Percentiles rank a stretch among this genome's conserved stretches.
These are phyloP conservation scores for Jamesozyma hellenica DNA, from an alignment of 805 yeast species.

Conservation along the genomic window DNA sequence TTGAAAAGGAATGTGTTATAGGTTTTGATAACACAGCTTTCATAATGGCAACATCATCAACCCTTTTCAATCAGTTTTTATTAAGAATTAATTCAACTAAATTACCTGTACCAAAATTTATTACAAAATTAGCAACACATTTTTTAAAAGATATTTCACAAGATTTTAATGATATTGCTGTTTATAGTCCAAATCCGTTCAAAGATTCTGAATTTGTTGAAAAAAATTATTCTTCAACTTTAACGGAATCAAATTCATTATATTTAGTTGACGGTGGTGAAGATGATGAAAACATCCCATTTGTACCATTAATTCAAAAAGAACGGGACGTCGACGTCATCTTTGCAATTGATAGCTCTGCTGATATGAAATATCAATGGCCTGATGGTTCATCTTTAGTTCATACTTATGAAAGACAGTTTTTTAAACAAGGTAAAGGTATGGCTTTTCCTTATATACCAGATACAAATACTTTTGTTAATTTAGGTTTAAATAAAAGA, in stretches of 20 bases:
- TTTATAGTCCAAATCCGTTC: constrained; percentile 66
- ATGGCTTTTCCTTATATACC: constrained; percentile 77
- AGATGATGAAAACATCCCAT: constrained; percentile 53
- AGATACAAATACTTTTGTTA: constrained; percentile 48
- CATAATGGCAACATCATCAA: constrained; percentile 72
- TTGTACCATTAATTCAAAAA: constrained; percentile 50
- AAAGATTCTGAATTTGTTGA: constrained; percentile 30
- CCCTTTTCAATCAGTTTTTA: constrained; percentile 65
- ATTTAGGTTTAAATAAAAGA: constrained; percentile 48
- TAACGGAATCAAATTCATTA: constrained; percentile 35
- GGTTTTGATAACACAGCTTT: constrained; percentile 80
- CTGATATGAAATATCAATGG: constrained; percentile 51
- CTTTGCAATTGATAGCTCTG: constrained; percentile 57
- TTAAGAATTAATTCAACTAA: constrained; percentile 41
- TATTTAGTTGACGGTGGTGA: constrained; percentile 66
- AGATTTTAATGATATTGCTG: constrained; percentile 56
- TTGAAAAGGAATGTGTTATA: constrained; percentile 37
- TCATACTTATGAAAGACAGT: constrained; percentile 50
- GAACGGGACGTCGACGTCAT: constrained; percentile 50
- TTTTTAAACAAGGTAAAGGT: constrained; percentile 41
- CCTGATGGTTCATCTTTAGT: constrained; percentile 59
- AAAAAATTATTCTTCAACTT: constrained; percentile 28
- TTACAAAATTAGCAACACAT: constrained; percentile 32
- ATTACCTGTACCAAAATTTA: constrained; percentile 30
- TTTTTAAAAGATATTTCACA: constrained; percentile 39